Evolutionary conservation across 2,329 filamentous ascomycete genomes (phyloP), one percentile per base, ranked within the genome.

Genomic region (Hypomyces rosellus): DNA sequence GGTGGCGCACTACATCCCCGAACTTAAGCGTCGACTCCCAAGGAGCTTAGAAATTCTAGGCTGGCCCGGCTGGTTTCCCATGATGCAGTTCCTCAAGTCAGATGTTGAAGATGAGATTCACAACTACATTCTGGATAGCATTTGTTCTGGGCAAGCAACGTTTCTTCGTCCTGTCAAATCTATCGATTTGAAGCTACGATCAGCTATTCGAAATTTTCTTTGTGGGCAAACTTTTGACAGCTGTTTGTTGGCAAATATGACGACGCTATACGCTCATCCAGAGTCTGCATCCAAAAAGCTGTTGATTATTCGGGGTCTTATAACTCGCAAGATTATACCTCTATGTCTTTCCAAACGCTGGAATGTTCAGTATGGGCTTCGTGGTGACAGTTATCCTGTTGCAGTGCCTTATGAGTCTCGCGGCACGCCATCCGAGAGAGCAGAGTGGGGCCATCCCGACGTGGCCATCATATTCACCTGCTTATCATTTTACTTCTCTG

Each of bases 371-470:
- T 90, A 84, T 43, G 81, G 81, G 0, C 64, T 84, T 0, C 74
- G 82, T 54, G 73, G 77, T 0, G 42, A 54, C 0, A 72, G 85
- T 13, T 69, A 75, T 38, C 80, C 81, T 0, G 75, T 86, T 5
- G 84, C 85, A 88, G 89, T 53, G 3, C 51, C 51, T 3, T 53
- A 46, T 38, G 37, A 46, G 20, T 48, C 51, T 3, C 49, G 49
- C 50, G 85, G 84, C 2, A 70, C 75, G 0, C 84, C 85, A 0
- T 77, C 75, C 0, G 75, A 79, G 0, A 74, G 80, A 5, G 78
- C 83, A 0, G 85, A 89, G 56, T 89, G 78, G 59, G 80, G 82
- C 0, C 84, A 89, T 55, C 82, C 84, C 0, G 75, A 89, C 56
- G 81, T 86, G 0, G 74, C 79, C 0, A 83, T 89, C 2, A 34